Evolutionary conservation across 2,329 filamentous ascomycete genomes (phyloP).

Genomic region (Rutstroemia sp.): DNA sequence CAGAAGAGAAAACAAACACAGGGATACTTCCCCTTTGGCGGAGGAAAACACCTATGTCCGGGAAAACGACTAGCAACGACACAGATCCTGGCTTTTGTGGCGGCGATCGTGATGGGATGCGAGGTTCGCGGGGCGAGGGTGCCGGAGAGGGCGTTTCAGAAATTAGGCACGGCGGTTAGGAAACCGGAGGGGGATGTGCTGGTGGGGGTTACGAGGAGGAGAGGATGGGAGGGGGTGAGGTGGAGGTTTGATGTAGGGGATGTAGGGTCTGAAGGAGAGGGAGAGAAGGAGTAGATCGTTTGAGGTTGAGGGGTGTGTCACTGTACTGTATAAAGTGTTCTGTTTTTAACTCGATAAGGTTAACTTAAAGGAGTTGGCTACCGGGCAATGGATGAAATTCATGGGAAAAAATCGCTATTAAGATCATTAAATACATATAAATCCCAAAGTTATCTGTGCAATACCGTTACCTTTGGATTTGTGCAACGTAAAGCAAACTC

Average conservation of each 20-base stretch:
- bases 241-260: slow-evolving; percentile 18
- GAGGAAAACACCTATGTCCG: slow-evolving; percentile 35
- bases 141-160: slow-evolving; percentile 16
- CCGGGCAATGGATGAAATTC: too few relatives aligned
- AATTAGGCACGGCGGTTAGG: slow-evolving; percentile 20
- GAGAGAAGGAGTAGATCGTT: not conserved
- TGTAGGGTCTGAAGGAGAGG: slow-evolving; percentile 9
- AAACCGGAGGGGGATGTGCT: slow-evolving; percentile 21
- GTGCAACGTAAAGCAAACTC: too few relatives aligned
- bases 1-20: slow-evolving; percentile 17
- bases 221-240: slow-evolving; percentile 20
- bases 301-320: too few relatives aligned
- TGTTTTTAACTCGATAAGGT: too few relatives aligned
- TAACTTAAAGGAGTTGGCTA: too few relatives aligned
- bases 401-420: too few relatives aligned
- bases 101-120: slow-evolving; percentile 29
- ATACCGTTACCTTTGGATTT: too few relatives aligned
- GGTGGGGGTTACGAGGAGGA: slow-evolving; percentile 1
- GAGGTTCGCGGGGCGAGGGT: slow-evolving; percentile 12
- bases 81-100: slow-evolving; percentile 32
- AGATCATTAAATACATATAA: too few relatives aligned
- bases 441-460: too few relatives aligned
- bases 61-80: slow-evolving; percentile 34
- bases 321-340: not conserved
- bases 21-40: slow-evolving; percentile 34